Base-by-base conservation (phyloP, 1,284 basidiomycete genomes). In the Athelia psychrophila region DNA sequence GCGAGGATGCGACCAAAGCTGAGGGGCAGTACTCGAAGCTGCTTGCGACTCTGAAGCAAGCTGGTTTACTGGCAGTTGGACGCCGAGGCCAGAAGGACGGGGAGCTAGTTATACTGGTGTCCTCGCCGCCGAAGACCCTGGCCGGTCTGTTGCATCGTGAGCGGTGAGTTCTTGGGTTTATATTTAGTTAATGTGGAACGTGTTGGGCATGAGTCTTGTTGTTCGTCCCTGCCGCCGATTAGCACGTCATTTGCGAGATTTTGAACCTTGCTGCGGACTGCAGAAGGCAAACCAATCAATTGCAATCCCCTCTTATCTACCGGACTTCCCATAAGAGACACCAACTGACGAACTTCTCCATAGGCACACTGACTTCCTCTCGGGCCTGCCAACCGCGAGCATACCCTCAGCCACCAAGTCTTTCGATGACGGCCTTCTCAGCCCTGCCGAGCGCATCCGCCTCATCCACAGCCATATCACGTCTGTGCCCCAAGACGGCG, bases 61-160 rank as follows among this genome's bases (percentile, higher is more conserved):
- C 81, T 1, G 87, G 86, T 1, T 67, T 93, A 47, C 78, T 78
- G 45, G 88, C 84, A 0, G 84, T 86, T 1, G 88, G 88, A 9
- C 78, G 88, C 56, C 74, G 85, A 19, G 91, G 90, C 13, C 86
- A 87, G 60, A 77, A 79, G 12, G 76, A 88, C 49, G 88, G 89
- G 4, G 88, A 95, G 60, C 66, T 96, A 3, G 77, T 95, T 48
- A 73, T 97, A 3, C 84, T 97, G 55, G 80, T 97, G 15, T 77
- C 78, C n/a, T 91, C 88, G 53, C 83, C 86, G 0, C 73, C 80
- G 40, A 71, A 73, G 36, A 78, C 85, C 51, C 70, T 96, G 10
- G 65, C 78, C 32, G 78, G 79, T 50, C 77, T 96, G 13, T 80
- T 88, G 1, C 81, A 84, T 56, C 75, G 83, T 33, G 93, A 96